Evolutionary conservation across 1,139 yeast species (phyloP).

Genomic region (Lodderomyces theae): DNA sequence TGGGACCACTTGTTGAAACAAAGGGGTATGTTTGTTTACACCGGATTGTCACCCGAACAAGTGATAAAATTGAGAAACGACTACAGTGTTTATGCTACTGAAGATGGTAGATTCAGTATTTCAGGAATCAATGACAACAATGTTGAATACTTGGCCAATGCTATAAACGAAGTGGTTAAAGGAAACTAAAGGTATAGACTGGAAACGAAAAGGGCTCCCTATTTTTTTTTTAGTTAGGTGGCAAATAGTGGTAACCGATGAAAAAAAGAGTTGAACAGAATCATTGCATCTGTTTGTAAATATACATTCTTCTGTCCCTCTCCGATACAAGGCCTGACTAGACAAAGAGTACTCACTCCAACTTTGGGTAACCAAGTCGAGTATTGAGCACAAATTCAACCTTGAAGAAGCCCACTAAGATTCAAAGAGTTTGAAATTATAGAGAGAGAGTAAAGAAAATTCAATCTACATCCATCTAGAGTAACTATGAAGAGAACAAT

Average conservation of each 20-base stretch:
- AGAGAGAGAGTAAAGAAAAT: too few species aligned
- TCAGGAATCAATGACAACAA: conserved; percentile 83
- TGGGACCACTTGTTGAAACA: conserved; percentile 90
- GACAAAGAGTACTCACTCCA: too few species aligned
- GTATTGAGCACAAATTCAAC: too few species aligned
- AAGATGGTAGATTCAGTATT: conserved; percentile 88
- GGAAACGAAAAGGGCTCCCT: background rate
- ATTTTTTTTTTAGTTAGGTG: background rate
- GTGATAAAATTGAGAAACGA: conserved; percentile 67
- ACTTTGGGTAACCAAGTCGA: too few species aligned
- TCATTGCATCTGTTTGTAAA: too few species aligned
- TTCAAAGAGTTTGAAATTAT: too few species aligned
- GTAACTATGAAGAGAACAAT: too few species aligned
- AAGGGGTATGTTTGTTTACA: conserved; percentile 96
- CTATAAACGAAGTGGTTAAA: conserved; percentile 59
- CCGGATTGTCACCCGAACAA: conserved; percentile 73
- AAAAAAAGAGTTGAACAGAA: too few species aligned
- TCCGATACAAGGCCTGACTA: too few species aligned
- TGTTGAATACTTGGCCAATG: conserved; percentile 77
- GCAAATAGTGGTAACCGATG: background rate
- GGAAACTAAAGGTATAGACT: conserved; percentile 4
- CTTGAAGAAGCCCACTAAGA: too few species aligned
- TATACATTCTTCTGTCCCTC: too few species aligned
- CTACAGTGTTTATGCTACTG: conserved; percentile 78
- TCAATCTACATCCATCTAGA: too few species aligned